Conservation (phyloP, 495 filamentous ascomycete species). For the Antarctomyces pellizariae region DNA sequence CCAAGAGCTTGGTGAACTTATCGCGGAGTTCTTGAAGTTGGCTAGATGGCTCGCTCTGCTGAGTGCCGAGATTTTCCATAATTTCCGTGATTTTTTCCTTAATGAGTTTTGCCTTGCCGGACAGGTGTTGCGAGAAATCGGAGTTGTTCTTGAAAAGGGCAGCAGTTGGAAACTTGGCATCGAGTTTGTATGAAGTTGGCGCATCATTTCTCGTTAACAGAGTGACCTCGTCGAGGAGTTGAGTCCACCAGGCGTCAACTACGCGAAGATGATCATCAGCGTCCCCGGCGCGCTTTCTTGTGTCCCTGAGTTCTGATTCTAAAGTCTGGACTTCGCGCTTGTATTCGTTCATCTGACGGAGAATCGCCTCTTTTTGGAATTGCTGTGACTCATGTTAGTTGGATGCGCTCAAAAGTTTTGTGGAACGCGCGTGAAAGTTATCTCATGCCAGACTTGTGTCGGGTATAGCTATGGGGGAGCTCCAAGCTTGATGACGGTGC, state of each 20-base stretch:
- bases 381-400: slow-evolving; percentile 32
- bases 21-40: slow-evolving; percentile 50
- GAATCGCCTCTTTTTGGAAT: slow-evolving; percentile 94
- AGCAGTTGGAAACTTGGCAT: slow-evolving; percentile 29
- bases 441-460: too few relatives aligned
- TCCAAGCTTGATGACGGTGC: too few relatives aligned
- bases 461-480: too few relatives aligned
- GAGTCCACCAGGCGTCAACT: slow-evolving; percentile 76
- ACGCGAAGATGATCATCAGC: slow-evolving; percentile 83
- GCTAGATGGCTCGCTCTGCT: slow-evolving; percentile 25
- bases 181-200: slow-evolving; percentile 16
- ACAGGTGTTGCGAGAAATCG: slow-evolving; percentile 59
- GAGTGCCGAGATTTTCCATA: slow-evolving; percentile 17
- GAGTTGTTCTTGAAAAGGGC: slow-evolving; percentile 39
- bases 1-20: slow-evolving; percentile 48
- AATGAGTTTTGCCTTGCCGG: slow-evolving; percentile 24
- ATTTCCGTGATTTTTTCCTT: slow-evolving; percentile 20
- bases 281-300: slow-evolving; percentile 46
- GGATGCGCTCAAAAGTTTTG: not conserved
- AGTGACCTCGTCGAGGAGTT: slow-evolving; percentile 74
- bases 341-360: slow-evolving; percentile 91
- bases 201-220: slow-evolving; percentile 19
- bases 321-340: slow-evolving; percentile 66
- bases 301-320: slow-evolving; percentile 50
- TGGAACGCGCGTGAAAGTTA: too few relatives aligned